Conservation (phyloP, 2,329 filamentous ascomycete genomes). For the Celoporthe dispersa region DNA sequence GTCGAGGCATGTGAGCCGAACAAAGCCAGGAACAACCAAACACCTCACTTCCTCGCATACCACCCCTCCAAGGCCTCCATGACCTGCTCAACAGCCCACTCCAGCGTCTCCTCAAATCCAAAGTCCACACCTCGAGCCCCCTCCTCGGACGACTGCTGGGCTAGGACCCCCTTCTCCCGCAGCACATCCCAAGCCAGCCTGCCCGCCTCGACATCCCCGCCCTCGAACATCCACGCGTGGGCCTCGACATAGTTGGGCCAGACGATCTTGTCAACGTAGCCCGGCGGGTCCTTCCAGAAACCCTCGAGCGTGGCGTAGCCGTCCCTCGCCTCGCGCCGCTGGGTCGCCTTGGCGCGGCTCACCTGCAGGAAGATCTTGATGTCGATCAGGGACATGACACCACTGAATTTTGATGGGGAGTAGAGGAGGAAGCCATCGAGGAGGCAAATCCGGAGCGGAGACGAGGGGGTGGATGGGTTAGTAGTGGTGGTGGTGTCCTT, state of each 20-base stretch:
- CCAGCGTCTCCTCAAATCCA: slow-evolving; percentile 65
- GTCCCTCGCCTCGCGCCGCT: slow-evolving; percentile 67
- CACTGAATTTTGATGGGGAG: slow-evolving; percentile 54
- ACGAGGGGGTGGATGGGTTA: slow-evolving; percentile 12
- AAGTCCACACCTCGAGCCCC: slow-evolving; percentile 48
- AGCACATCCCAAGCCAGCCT: slow-evolving; percentile 51
- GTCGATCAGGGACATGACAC: slow-evolving; percentile 67
- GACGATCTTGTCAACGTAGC: slow-evolving; percentile 91
- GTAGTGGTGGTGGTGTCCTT: background rate
- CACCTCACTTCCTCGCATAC: background rate
- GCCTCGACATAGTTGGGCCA: slow-evolving; percentile 92
- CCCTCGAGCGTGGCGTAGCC: slow-evolving; percentile 85
- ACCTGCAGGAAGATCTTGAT: slow-evolving; percentile 79
- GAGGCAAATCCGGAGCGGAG: slow-evolving; percentile 62
- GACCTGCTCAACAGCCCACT: slow-evolving; percentile 70
- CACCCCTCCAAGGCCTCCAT: slow-evolving; percentile 50
- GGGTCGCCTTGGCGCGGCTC: slow-evolving; percentile 65
- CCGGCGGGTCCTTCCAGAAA: slow-evolving; percentile 94
- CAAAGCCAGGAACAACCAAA: background rate
- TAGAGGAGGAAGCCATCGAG: slow-evolving; percentile 91
- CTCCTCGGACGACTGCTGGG: slow-evolving; percentile 51
- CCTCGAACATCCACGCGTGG: slow-evolving; percentile 79
- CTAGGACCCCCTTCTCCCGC: slow-evolving; percentile 47
- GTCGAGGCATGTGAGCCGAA: background rate
- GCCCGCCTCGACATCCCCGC: slow-evolving; percentile 65